A percentile compares a stretch with the other conserved stretches of the same genome.
These are phyloP conservation scores for Aphanoascus verrucosus DNA, from an alignment of 2,329 filamentous ascomycete species.

Conservation along the genomic window DNA sequence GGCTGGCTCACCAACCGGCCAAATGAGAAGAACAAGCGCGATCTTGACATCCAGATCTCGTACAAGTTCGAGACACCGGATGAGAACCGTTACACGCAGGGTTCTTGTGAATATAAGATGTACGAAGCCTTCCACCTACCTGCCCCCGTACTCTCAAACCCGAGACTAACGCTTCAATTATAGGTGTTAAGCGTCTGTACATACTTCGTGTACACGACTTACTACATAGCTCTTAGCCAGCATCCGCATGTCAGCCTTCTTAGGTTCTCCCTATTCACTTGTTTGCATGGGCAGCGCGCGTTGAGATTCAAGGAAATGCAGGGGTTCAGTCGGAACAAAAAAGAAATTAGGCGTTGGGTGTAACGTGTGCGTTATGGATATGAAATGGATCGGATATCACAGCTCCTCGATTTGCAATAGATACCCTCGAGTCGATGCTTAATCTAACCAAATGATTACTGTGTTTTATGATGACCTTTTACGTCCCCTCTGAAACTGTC, in stretches of 20 bases:
- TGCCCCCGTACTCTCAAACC: neutral
- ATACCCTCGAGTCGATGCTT: slow-evolving; percentile 42
- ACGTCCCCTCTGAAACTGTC: no score
- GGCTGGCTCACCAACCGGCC: slow-evolving; percentile 72
- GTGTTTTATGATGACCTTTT: no score
- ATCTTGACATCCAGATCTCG: slow-evolving; percentile 79
- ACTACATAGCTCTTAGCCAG: neutral
- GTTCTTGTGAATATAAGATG: slow-evolving; percentile 69
- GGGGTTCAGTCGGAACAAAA: neutral
- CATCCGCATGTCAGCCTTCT: neutral
- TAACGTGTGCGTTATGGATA: slow-evolving; percentile 11
- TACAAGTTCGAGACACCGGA: slow-evolving; percentile 75
- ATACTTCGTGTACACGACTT: neutral
- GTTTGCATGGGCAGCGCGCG: neutral
- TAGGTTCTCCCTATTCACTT: neutral
- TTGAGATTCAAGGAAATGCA: neutral
- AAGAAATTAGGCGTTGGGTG: slow-evolving; percentile 21
- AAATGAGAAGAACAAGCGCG: slow-evolving; percentile 86
- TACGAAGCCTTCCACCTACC: slow-evolving; percentile 21
- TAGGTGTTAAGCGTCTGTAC: slow-evolving; percentile 23
- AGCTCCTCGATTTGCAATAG: slow-evolving; percentile 41
- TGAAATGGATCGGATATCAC: slow-evolving; percentile 27
- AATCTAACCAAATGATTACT: slow-evolving; percentile 27
- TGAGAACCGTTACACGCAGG: slow-evolving; percentile 55
- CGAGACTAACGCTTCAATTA: neutral